Conservation (phyloP, 2,329 filamentous ascomycete genomes). For the Hypoxylon sp. region DNA sequence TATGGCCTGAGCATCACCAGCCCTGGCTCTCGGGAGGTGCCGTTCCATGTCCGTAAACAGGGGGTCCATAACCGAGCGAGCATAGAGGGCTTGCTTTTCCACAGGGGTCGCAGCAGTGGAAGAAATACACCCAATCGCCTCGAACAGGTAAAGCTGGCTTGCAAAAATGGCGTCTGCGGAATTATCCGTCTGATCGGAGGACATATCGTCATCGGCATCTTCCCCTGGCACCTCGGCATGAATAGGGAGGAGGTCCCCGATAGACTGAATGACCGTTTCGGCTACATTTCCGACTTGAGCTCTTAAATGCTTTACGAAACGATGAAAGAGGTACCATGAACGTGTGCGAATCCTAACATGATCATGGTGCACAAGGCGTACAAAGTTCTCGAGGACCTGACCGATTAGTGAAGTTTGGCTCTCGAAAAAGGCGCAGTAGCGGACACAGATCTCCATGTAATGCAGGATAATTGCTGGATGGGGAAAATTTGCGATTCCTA, state of each 20-base stretch:
- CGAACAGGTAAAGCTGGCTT: conserved; percentile 93
- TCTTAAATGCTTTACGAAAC: conserved; percentile 90
- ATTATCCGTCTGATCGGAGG: conserved; percentile 91
- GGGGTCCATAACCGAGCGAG: conserved; percentile 88
- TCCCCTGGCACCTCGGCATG: conserved; percentile 88
- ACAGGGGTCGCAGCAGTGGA: conserved; percentile 82
- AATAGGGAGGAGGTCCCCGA: conserved; percentile 89
- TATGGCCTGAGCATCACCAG: conserved; percentile 84
- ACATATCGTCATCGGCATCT: conserved; percentile 90
- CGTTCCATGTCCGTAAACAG: conserved; percentile 91
- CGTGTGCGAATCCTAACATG: conserved; percentile 89
- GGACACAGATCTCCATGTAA: conserved; percentile 98
- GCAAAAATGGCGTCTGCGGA: conserved; percentile 92
- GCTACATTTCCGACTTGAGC: conserved; percentile 89
- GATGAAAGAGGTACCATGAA: conserved; percentile 97
- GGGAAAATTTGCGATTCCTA: conserved; percentile 85
- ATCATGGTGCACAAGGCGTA: conserved; percentile 88
- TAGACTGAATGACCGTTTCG: conserved; percentile 90
- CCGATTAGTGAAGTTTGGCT: conserved; percentile 85
- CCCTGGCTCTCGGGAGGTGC: conserved; percentile 81
- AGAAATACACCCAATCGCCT: conserved; percentile 93
- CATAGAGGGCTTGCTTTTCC: conserved; percentile 90
- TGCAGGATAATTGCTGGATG: conserved; percentile 94
- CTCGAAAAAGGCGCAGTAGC: conserved; percentile 94
- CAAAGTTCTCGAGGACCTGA: conserved; percentile 90